Base-by-base conservation (phyloP, 2,329 filamentous ascomycete genomes). In the Dactylonectria estremocensis region DNA sequence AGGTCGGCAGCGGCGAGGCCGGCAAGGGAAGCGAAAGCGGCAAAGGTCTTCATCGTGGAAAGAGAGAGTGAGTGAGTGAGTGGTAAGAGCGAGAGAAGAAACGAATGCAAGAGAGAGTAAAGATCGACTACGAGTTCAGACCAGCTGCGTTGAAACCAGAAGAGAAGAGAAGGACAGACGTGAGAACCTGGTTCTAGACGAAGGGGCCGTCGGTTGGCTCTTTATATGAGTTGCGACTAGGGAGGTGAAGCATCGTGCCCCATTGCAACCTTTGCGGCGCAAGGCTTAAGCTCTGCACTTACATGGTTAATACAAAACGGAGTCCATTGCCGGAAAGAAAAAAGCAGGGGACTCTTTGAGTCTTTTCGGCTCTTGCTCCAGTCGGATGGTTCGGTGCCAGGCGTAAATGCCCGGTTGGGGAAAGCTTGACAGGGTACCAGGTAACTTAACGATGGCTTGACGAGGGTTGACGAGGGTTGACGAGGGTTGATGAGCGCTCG, bases 1-100 rank as follows among this genome's bases (percentile, higher is more conserved):
- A 90, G 18, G 3, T 66, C 64, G 8, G 64, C 59, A 54, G 64
- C 64, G 54, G 59, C 64, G 16, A 67, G 59, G 59, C 64, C 54
- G 40, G 20, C 59, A 3, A 62, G 37, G 28, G 60, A 59, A 50
- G 37, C 59, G 54, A 67, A 43, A 63, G 59, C 48, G 33, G 53
- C 49, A n/a, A 63, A 63, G 24, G 37, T 43, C 59, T 67, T 67
- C 64, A 67, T 67, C 35, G 24, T 53, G 45, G 35, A 16, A 28
- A n/a, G 43, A n/a, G n/a, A n/a, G 48, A 54, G 24, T 4, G 45
- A 46, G 43, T 11, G 35, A 52, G 14, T 18, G 40, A 7, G 6
- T 11, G 37, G 5, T 24, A 50, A 37, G 46, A 57, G 40, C 28
- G 46, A 20, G 40, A 24, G 22, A 22, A 48, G 33, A 35, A 58